Conservation (phyloP, 495 filamentous ascomycete species). For the Astrothelium macrocarpum region DNA sequence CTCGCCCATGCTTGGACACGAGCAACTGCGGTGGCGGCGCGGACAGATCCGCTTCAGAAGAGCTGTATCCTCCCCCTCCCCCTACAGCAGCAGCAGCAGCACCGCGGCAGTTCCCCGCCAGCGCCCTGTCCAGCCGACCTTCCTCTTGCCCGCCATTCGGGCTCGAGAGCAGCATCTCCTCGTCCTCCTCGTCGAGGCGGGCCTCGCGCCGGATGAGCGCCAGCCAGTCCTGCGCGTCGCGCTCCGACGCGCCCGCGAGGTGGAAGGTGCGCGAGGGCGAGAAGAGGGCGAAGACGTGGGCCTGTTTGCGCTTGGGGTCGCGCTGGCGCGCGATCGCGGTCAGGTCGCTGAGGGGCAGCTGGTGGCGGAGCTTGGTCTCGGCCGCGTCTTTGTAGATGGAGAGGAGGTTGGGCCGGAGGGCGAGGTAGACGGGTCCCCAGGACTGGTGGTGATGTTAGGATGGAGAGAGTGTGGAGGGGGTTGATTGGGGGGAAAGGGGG, state of each 20-base stretch:
- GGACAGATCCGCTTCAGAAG: slow-evolving; percentile 46
- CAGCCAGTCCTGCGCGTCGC: slow-evolving; percentile 83
- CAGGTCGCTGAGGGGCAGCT: slow-evolving; percentile 78
- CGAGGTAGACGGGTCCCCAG: slow-evolving; percentile 85
- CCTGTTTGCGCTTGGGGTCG: slow-evolving; percentile 70
- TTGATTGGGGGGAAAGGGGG: not conserved
- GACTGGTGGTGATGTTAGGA: slow-evolving; percentile 36
- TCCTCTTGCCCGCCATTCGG: slow-evolving; percentile 31
- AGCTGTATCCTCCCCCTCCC: slow-evolving; percentile 46
- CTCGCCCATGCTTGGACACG: not conserved
- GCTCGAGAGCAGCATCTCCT: slow-evolving; percentile 62
- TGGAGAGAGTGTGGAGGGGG: not conserved
- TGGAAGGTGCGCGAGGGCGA: slow-evolving; percentile 86
- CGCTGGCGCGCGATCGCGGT: slow-evolving; percentile 83
- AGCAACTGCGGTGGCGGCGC: not conserved
- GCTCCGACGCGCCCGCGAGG: slow-evolving; percentile 60
- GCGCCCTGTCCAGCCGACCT: not conserved
- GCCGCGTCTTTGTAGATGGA: slow-evolving; percentile 91
- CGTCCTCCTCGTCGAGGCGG: slow-evolving; percentile 75
- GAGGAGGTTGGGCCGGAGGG: slow-evolving; percentile 84
- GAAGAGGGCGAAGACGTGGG: slow-evolving; percentile 86
- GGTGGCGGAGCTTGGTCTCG: slow-evolving; percentile 78
- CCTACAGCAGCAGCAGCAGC: slow-evolving; percentile 22
- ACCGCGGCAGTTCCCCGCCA: not conserved
- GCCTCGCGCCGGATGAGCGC: slow-evolving; percentile 68